Evolutionary conservation across 352 stramenopile genomes (phyloP).

Genomic region (Pythium angustatum): DNA sequence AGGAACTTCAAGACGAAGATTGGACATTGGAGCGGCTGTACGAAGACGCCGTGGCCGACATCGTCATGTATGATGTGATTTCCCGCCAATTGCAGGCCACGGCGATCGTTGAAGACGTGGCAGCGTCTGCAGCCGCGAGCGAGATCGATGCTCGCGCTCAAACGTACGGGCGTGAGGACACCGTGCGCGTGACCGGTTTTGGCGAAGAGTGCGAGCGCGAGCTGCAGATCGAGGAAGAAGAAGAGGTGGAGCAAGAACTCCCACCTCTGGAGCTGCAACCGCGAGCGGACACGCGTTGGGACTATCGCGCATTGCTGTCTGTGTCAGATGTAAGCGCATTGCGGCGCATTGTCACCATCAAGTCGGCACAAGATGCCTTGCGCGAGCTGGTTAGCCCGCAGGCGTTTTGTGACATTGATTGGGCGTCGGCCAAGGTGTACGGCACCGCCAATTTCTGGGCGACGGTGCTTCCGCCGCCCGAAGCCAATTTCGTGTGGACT

Average conservation of each 20-base stretch:
- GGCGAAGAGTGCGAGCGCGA: conserved; percentile 56
- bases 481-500: not conserved
- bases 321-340: too few species aligned
- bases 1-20: too few species aligned
- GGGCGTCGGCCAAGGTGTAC: conserved; percentile 30
- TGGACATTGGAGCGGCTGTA: not conserved
- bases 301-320: too few species aligned
- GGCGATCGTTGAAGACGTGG: not conserved
- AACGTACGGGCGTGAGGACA: too few species aligned
- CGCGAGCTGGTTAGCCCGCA: too few species aligned
- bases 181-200: too few species aligned
- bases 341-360: not conserved
- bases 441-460: conserved; percentile 51
- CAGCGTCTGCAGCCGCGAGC: too few species aligned
- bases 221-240: conserved; percentile 47
- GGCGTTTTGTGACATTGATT: conserved; percentile 28
- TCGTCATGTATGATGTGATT: conserved; percentile 1
- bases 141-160: too few species aligned
- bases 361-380: not conserved
- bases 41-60: not conserved
- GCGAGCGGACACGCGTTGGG: not conserved
- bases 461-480: conserved; percentile 9
- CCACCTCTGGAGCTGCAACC: too few species aligned
- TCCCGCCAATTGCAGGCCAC: not conserved
- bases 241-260: conserved; percentile 29